These are phyloP conservation scores for Tylopilus orsonianus DNA, from an alignment of 1,284 basidiomycete genomes.

Conservation along the genomic window DNA sequence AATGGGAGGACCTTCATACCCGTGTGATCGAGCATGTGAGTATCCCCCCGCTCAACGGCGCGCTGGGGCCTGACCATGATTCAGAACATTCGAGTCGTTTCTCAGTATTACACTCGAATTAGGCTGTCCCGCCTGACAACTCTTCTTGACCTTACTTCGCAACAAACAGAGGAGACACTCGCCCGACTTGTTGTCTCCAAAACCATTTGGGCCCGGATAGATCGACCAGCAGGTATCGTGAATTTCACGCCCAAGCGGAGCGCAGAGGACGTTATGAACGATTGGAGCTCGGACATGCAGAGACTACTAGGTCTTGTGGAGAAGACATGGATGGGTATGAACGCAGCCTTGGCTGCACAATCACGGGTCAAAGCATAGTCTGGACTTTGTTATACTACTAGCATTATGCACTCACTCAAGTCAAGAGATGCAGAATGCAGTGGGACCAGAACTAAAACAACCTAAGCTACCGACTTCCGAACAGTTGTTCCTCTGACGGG, in stretches of 20 bases:
- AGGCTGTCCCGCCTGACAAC: conserved; percentile 81
- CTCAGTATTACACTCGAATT: conserved; percentile 94
- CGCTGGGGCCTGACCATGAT: conserved; percentile 8
- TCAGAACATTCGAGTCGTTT: conserved; percentile 94
- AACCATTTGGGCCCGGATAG: conserved; percentile 91
- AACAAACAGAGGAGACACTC: conserved; percentile 86
- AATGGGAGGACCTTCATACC: conserved; percentile 95
- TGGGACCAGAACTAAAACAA: conserved; percentile 2
- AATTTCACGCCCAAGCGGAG: conserved; percentile 78
- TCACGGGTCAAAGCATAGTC: conserved; percentile 56
- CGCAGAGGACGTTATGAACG: conserved; percentile 91
- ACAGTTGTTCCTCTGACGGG: conserved; percentile 20
- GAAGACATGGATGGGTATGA: conserved; percentile 90
- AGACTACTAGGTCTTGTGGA: conserved; percentile 80
- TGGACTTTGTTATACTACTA: conserved; percentile 29
- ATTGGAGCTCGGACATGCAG: conserved; percentile 95
- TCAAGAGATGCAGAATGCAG: conserved; percentile 7
- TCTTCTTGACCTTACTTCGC: conserved; percentile 82
- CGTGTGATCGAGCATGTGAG: conserved; percentile 96
- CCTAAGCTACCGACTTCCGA: conserved; percentile 20
- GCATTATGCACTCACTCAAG: conserved; percentile 7
- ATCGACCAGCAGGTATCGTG: conserved; percentile 88
- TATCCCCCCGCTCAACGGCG: conserved; percentile 15
- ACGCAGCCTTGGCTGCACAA: conserved; percentile 80
- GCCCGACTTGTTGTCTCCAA: conserved; percentile 89